Evolutionary conservation across 225 moss, liverwort and hornwort genomes (phyloP).

Genomic region (Ulota crispa): DNA sequence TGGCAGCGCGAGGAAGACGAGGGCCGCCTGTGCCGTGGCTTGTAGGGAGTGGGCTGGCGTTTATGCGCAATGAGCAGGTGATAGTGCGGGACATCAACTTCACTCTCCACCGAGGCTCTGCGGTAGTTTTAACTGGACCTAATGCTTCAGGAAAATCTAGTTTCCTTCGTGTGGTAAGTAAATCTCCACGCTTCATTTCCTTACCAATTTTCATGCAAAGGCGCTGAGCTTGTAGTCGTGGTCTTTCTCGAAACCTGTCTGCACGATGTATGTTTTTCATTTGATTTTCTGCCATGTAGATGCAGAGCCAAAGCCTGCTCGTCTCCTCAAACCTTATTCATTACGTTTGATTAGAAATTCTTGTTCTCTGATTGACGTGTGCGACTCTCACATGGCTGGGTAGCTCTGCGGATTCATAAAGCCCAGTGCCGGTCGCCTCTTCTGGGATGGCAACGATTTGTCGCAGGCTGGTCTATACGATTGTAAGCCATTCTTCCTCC

Average conservation of each 20-base stretch:
- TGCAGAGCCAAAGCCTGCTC: neutral
- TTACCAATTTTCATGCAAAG: neutral
- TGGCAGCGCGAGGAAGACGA: constrained; percentile 41
- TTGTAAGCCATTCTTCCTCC: constrained; percentile 51
- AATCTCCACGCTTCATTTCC: neutral
- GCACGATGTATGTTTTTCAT: neutral
- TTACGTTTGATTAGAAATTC: neutral
- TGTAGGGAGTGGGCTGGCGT: constrained; percentile 73
- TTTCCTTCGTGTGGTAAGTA: constrained; percentile 71
- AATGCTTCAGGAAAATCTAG: constrained; percentile 91
- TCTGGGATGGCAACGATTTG: constrained; percentile 84
- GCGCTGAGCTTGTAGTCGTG: neutral
- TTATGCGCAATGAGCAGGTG: constrained; percentile 84
- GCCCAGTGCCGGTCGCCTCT: constrained; percentile 76
- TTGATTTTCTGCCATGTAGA: neutral
- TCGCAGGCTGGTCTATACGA: constrained; percentile 71
- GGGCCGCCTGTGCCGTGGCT: constrained; percentile 73
- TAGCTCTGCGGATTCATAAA: constrained; percentile 60
- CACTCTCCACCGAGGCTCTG: constrained; percentile 72
- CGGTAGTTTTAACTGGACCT: constrained; percentile 71
- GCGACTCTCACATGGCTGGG: neutral
- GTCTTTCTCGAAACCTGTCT: neutral
- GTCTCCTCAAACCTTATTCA: neutral
- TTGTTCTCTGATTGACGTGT: neutral
- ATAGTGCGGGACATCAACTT: constrained; percentile 80